phyloP scores from a whole-genome alignment of 208 protist species.

The Acanthamoeba triangularis region DNA sequence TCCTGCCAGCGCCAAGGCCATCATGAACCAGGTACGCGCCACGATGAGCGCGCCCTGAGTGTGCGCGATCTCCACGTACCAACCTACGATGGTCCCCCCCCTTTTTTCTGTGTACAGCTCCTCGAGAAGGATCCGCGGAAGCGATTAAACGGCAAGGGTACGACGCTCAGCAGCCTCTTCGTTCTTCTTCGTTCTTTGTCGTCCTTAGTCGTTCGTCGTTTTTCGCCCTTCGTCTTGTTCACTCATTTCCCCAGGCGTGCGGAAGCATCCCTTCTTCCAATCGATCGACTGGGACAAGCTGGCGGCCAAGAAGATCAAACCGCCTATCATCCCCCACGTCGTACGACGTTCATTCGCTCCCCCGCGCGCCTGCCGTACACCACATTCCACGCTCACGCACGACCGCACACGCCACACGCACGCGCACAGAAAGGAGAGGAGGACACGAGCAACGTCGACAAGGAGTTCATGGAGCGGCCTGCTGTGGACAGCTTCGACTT shows the following conservation, averaged over 20 bases:
- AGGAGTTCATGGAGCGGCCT: conserved; percentile 12
- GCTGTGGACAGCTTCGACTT: conserved; percentile 7
- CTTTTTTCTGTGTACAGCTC: conserved; percentile 52
- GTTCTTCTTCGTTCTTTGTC: too few relatives aligned
- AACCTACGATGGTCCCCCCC: too few relatives aligned
- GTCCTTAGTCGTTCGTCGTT: background rate
- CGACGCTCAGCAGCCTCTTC: background rate
- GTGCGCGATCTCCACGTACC: too few relatives aligned
- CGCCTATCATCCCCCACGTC: conserved; percentile 43
- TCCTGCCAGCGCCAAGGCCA: background rate
- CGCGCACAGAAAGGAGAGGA: background rate
- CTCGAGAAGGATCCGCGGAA: conserved; percentile 84
- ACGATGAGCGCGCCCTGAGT: background rate
- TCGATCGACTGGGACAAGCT: conserved; percentile 63
- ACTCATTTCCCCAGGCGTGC: background rate
- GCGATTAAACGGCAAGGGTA: conserved; percentile 77
- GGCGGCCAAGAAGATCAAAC: conserved; percentile 29
- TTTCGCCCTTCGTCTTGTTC: too few relatives aligned
- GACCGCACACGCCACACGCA: background rate
- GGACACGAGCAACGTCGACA: conserved; percentile 58
- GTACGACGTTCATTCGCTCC: background rate
- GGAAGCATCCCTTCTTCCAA: conserved; percentile 52
- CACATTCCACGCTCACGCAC: background rate
- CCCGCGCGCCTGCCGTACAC: background rate
- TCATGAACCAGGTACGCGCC: background rate